Base-by-base conservation (phyloP, 2,329 filamentous ascomycete genomes). In the Gyromitra esculenta region DNA sequence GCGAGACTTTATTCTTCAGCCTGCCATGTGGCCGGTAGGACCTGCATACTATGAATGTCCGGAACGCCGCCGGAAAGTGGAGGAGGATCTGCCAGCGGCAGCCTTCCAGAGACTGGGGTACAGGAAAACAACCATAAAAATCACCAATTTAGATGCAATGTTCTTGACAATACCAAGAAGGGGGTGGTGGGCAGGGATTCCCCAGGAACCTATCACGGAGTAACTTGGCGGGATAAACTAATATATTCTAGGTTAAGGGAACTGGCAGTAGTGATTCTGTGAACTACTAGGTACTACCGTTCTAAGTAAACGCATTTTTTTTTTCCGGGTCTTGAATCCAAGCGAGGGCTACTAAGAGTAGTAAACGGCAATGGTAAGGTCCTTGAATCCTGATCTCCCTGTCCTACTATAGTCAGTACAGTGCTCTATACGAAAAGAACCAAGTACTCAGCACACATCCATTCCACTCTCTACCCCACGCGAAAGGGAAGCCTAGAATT, bases 1-100 rank as follows among this genome's bases (percentile, higher is more conserved):
- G 68, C 73, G 73, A 76, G 56, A 7, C 18, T 41, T 43, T 63
- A 18, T 57, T 52, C 37, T 39, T 41, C 35, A 66, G 35, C 37
- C 21, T 25, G 18, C 25, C 25, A 64, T 64, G 31, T 52, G 54
- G 41, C 15, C 1, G 9, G 13, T 31, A 68, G 54, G 43, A 35
- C 45, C 52, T 63, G 39, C 57, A 41, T 50, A 9, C 37, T 39
- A 56, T 57, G 64, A 25, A 56, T 6, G 9, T 57, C 64, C 43
- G 37, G 71, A 43, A 60, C n/a, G n/a, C 15, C 35, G 57, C 6
- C 7, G 18, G 35, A 45, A 45, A 35, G 18, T 71, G 57, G 18
- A 63, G 57, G 57, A 45, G 48, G 68, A 71, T 64, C 68, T 31
- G n/a, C 52, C 35, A 18, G 59, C 18, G 37, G 41, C 35, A 60